A percentile compares a stretch with the other conserved stretches of the same genome.
Conservation (phyloP, 768 basidiomycete genomes). For the Mycena venus region DNA sequence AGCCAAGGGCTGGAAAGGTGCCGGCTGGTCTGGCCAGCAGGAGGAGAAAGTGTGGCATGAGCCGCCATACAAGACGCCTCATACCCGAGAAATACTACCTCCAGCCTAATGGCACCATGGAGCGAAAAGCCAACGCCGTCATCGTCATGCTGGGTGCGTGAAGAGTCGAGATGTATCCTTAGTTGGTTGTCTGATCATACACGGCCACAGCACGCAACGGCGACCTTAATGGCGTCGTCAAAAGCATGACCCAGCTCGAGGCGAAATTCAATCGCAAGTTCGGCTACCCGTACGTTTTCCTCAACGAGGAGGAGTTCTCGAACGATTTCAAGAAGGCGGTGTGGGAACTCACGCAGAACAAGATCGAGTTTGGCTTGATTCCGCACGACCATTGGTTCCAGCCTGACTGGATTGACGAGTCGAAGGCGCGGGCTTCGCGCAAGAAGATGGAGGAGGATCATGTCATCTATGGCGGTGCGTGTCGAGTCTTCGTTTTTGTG, state of each 20-base stretch:
- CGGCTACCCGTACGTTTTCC: slow-evolving; percentile 89
- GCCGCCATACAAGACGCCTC: slow-evolving; percentile 70
- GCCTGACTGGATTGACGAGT: slow-evolving; percentile 84
- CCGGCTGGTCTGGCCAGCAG: slow-evolving; percentile 33
- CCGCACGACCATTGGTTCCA: slow-evolving; percentile 82
- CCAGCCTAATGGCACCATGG: slow-evolving; percentile 45
- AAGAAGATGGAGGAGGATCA: slow-evolving; percentile 70
- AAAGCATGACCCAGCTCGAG: slow-evolving; percentile 84
- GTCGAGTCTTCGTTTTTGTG: neutral
- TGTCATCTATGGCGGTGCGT: slow-evolving; percentile 61
- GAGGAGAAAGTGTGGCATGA: slow-evolving; percentile 30
- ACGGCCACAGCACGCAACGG: slow-evolving; percentile 66
- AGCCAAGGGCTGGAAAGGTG: slow-evolving; percentile 50
- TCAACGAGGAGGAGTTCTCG: slow-evolving; percentile 88
- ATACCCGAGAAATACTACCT: slow-evolving; percentile 72
- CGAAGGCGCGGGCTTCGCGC: slow-evolving; percentile 66
- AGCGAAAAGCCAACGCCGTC: slow-evolving; percentile 84
- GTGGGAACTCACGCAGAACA: slow-evolving; percentile 39
- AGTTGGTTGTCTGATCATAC: too few relatives aligned
- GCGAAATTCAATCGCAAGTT: slow-evolving; percentile 72
- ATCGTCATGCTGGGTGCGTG: slow-evolving; percentile 80
- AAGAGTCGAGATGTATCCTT: too few relatives aligned
- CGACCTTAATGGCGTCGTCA: slow-evolving; percentile 71
- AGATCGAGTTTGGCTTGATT: slow-evolving; percentile 72
- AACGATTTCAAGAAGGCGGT: slow-evolving; percentile 78